Base-by-base conservation (phyloP, 2,329 filamentous ascomycete species). In the Teratosphaeria pseudoeucalypti region DNA sequence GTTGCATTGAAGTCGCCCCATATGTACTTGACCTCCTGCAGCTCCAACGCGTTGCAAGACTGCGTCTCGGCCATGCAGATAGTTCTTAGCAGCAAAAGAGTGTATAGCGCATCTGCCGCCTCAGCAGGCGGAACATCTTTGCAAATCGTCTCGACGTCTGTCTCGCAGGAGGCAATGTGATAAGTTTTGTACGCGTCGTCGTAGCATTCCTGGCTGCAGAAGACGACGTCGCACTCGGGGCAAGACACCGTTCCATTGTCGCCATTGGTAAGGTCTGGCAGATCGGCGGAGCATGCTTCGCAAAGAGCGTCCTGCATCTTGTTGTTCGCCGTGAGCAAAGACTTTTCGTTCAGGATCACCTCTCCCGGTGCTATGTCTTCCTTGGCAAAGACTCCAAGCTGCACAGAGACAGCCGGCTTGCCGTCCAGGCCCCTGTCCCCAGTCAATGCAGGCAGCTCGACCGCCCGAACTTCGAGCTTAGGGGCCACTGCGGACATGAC, bases 381-480 rank as follows among this genome's bases (percentile, higher is more conserved):
- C 66, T 85, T 89, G 7, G 92, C 92, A 71, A 97, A 97, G 3
- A 99, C 81, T 4, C 94, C 94, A 0, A 99, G 82, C 73, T 99
- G 94, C 55, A 56, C 23, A 5, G 34, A 56, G 27, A 54, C 23
- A 32, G 23, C 53, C 12, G 53, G 53, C 16, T 47, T 47, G 32
- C 55, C 55, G 26, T 47, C 12, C 12, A 16, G 3, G 27, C n/a
- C 27, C 23, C 4, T 34, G 10, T 54, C 32, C 16, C 66, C 66
- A 34, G 64, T 67, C 27, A 97, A 37, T 16, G 89, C 78, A 0
- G 92, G 94, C 4, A 99, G 76, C 34, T 86, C 82, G 0, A 90
- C 85, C 2, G 87, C 86, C 60, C 84, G 82, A 34, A 95, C 88
- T 63, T 89, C 88, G 62, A 92, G 89, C 68, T 90, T 92, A 0